Evolutionary conservation across 2,329 filamentous ascomycete genomes (phyloP), one percentile per base, ranked within the genome.

Genomic region (Monilinia laxa): DNA sequence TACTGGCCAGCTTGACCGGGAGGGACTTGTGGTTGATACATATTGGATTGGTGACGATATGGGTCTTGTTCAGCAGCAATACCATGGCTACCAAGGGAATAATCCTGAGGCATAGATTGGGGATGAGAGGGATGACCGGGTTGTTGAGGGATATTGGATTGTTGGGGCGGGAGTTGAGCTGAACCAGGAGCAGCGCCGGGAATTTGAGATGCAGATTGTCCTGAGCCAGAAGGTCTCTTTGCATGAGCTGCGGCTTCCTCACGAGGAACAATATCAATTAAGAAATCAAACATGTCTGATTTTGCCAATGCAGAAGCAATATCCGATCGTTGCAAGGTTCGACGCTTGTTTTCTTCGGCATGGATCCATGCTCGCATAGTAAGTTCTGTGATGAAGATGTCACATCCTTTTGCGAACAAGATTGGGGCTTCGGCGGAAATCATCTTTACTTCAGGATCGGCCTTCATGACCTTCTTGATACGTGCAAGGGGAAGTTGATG

Each of bases 401-500:
- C 95, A 79, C 95, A 98, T 49, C 94, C 95, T 80, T 99, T 99
- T 62, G 95, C 95, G 75, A 99, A 99, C 18, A 99, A 83, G 73
- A 99, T 99, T 1, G 95, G 95, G 1, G 95, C 95, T 80, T 99
- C 95, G 11, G 95, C 95, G 4, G 93, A 98, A 70, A 99, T 99
- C 95, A 99, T 99, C 83, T 99, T 99, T 58, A 99, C 95, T 75
- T 99, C 95, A 0, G 95, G 95, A 73, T 99, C 95, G 0, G 95
- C 95, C 81, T 99, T 99, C 95, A 99, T 99, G 72, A 99, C 95
- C 79, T 99, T 99, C 84, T 99, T 99, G 82, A 99, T 99, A 65
- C 95, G 90, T n/a, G 95, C 95, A 52, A 99, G 84, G 1, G 95
- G 95, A 51, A 99, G 84, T 78, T 98, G 95, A 78, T 99, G 95